These are phyloP conservation scores for Handroanthus guayacan DNA, from an alignment of 257 asterid genomes.

Conservation along the genomic window DNA sequence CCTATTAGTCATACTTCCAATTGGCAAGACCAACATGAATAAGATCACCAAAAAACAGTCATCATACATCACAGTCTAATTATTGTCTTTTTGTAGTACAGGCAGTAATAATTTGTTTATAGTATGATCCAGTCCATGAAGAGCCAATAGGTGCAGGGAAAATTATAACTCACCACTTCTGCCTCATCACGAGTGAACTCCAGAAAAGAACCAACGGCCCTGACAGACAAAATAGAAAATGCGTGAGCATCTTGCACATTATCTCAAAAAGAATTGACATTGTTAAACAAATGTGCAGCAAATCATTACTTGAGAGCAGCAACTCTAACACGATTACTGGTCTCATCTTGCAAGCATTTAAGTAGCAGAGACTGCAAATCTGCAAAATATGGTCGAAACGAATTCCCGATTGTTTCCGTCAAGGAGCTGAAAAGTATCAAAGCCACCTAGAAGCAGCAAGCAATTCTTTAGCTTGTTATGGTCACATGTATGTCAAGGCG, in stretches of 20 bases:
- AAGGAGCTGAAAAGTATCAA: constrained; percentile 98
- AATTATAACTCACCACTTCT: constrained; percentile 79
- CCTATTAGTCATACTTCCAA: neutral
- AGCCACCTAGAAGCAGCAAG: constrained; percentile 74
- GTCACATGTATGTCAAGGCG: constrained; percentile 10
- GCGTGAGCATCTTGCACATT: constrained; percentile 32
- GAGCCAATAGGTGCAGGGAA: constrained; percentile 28
- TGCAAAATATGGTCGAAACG: constrained; percentile 86
- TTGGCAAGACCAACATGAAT: constrained; percentile 19
- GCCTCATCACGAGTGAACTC: constrained; percentile 92
- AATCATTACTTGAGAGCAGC: constrained; percentile 94
- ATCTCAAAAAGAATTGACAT: constrained; percentile 23
- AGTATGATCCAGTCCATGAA: constrained; percentile 18
- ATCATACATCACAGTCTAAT: neutral
- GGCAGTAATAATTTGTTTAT: neutral
- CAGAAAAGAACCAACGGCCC: constrained; percentile 99
- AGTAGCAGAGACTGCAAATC: constrained; percentile 86
- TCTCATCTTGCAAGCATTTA: constrained; percentile 96
- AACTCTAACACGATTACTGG: constrained; percentile 91
- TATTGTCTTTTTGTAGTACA: neutral
- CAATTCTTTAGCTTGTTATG: constrained; percentile 30
- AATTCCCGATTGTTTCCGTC: constrained; percentile 96
- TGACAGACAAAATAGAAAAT: constrained; percentile 51
- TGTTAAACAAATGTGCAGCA: constrained; percentile 31
- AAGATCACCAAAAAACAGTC: neutral